These are phyloP conservation scores for Agastache rugosa DNA, from an alignment of 257 asterid genomes.

Conservation along the genomic window DNA sequence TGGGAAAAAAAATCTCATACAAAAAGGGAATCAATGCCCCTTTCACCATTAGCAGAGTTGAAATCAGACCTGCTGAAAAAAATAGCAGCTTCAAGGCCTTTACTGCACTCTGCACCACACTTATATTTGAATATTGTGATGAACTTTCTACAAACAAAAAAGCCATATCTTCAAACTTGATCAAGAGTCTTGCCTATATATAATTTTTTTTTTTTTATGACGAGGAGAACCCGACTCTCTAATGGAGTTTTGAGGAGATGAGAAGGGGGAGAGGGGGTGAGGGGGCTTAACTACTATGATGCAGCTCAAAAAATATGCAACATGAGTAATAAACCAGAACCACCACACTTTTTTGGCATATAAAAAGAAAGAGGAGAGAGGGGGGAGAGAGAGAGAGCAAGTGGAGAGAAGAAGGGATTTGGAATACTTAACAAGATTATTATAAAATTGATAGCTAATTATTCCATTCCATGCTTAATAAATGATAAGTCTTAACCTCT, in stretches of 20 bases:
- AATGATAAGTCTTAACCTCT: slow-evolving; percentile 7
- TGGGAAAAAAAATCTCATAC: slow-evolving; percentile 37
- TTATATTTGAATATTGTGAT: slow-evolving; percentile 20
- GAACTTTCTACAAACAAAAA: slow-evolving; percentile 34
- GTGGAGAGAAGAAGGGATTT: slow-evolving; percentile 14
- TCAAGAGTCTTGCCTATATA: no score
- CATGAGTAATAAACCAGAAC: neutral
- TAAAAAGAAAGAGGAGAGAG: neutral
- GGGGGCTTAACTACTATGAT: neutral
- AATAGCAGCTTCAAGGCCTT: slow-evolving; percentile 49
- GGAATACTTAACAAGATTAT: neutral
- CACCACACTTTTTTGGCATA: neutral
- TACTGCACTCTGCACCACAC: slow-evolving; percentile 35
- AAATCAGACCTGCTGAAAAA: slow-evolving; percentile 49
- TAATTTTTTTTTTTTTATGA: neutral
- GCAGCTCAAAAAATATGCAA: slow-evolving; percentile 17
- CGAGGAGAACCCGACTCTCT: neutral
- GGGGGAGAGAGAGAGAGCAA: slow-evolving; percentile 10
- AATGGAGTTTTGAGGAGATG: neutral
- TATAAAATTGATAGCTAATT: slow-evolving; percentile 26
- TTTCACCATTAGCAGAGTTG: slow-evolving; percentile 43
- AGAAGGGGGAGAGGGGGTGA: neutral
- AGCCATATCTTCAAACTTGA: slow-evolving; percentile 22
- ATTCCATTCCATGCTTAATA: slow-evolving; percentile 25
- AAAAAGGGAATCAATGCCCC: slow-evolving; percentile 39